These are phyloP conservation scores for Xylaria bambusicola DNA, from an alignment of 495 filamentous ascomycete species.

Conservation along the genomic window DNA sequence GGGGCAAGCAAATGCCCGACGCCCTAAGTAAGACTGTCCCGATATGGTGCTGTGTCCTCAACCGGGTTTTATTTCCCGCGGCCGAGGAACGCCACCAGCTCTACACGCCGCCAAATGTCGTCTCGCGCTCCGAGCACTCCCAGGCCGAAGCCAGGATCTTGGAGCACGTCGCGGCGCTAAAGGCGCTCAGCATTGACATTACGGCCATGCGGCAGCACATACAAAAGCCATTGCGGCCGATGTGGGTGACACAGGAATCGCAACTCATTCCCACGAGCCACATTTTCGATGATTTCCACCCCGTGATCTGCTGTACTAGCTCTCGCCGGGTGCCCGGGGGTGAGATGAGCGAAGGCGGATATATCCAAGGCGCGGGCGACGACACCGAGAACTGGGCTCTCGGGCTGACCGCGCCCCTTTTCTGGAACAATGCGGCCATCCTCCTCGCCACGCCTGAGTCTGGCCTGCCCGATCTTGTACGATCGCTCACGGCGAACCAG, in stretches of 20 bases:
- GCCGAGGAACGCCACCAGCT: slow-evolving; percentile 51
- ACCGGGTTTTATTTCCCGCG: slow-evolving; percentile 73
- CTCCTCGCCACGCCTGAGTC: slow-evolving; percentile 63
- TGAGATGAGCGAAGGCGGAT: slow-evolving; percentile 69
- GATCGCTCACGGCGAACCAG: slow-evolving; percentile 47
- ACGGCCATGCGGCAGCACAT: slow-evolving; percentile 38
- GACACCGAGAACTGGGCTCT: slow-evolving; percentile 89
- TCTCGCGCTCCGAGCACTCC: slow-evolving; percentile 73
- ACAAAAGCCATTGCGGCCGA: slow-evolving; percentile 60
- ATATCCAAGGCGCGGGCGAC: slow-evolving; percentile 93
- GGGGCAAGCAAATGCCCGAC: slow-evolving; percentile 93
- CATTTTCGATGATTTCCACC: slow-evolving; percentile 58
- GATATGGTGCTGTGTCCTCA: slow-evolving; percentile 87
- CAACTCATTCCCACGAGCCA: slow-evolving; percentile 28
- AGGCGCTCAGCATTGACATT: slow-evolving; percentile 38
- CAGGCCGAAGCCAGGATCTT: slow-evolving; percentile 73
- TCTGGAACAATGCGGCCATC: slow-evolving; percentile 66
- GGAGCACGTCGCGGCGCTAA: slow-evolving; percentile 63
- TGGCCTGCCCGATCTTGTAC: slow-evolving; percentile 66
- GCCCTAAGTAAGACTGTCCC: slow-evolving; percentile 91
- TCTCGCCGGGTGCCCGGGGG: slow-evolving; percentile 67
- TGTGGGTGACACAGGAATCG: slow-evolving; percentile 60
- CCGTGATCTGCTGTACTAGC: slow-evolving; percentile 78
- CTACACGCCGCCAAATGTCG: slow-evolving; percentile 63
- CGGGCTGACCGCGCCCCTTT: slow-evolving; percentile 72